phyloP scores from a whole-genome alignment of 2,329 filamentous ascomycete genomes.

The Botrytis hyacinthi region DNA sequence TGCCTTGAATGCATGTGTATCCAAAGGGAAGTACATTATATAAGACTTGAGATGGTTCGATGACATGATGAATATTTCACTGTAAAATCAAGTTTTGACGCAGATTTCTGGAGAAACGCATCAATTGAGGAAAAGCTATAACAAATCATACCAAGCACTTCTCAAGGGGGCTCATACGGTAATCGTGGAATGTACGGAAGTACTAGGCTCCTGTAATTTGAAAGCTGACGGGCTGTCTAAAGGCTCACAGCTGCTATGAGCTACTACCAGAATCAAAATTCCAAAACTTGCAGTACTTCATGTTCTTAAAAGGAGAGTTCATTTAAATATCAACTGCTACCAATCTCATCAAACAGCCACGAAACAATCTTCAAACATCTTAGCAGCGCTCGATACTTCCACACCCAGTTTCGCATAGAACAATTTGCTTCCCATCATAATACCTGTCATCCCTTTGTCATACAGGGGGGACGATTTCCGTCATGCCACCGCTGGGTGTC shows the following conservation, averaged over 20 bases:
- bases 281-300: rapidly evolving
- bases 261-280: background rate
- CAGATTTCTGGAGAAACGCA: background rate
- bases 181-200: background rate
- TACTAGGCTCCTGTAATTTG: rapidly evolving
- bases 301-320: background rate
- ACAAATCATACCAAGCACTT: rapidly evolving
- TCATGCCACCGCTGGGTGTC: background rate
- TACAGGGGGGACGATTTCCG: background rate
- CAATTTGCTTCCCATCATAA: background rate
- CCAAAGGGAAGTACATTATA: background rate
- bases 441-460: background rate
- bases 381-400: too few species aligned
- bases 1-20: background rate
- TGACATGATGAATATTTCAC: background rate
- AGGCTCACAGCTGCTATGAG: background rate
- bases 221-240: background rate
- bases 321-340: background rate
- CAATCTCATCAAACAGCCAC: rapidly evolving
- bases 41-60: rapidly evolving
- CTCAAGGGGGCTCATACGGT: background rate
- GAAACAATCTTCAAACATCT: background rate
- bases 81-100: background rate
- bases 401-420: too few species aligned
- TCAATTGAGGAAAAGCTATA: background rate